Percentiles rank a stretch among this genome's conserved stretches.
phyloP scores from a whole-genome alignment of 2,329 filamentous ascomycete genomes.

The Endothia cerciana region DNA sequence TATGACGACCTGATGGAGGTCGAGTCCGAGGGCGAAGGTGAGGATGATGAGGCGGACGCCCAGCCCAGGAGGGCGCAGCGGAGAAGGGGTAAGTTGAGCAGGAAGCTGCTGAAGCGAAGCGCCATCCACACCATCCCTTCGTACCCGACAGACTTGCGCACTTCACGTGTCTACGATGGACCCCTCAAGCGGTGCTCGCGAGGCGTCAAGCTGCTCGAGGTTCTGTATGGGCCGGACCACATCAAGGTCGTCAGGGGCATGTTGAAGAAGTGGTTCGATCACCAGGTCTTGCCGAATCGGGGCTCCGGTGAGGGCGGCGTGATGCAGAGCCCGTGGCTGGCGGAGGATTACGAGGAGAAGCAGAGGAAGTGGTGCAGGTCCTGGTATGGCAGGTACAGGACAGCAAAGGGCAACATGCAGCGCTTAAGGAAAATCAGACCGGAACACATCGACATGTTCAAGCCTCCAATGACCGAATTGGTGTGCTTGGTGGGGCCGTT shows the following conservation, averaged over 20 bases:
- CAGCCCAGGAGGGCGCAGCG: not conserved
- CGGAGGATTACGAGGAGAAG: constrained; percentile 40
- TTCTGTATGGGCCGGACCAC: constrained; percentile 48
- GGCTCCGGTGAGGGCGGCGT: constrained; percentile 36
- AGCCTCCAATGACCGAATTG: constrained; percentile 31
- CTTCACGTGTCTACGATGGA: constrained; percentile 43
- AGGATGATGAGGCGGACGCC: constrained; percentile 1
- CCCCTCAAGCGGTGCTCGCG: constrained; percentile 42
- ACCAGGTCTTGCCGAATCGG: constrained; percentile 46
- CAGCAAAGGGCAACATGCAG: constrained; percentile 30
- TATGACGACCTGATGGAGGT: not conserved
- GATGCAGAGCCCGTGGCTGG: constrained; percentile 46
- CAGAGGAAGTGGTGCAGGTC: constrained; percentile 38
- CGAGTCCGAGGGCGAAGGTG: constrained; percentile 7
- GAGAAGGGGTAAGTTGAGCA: constrained; percentile 1
- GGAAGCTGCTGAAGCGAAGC: constrained; percentile 20
- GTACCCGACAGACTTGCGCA: constrained; percentile 37
- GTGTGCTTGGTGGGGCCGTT: constrained; percentile 36
- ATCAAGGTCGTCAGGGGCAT: constrained; percentile 43
- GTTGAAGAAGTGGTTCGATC: constrained; percentile 47
- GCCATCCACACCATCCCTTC: constrained; percentile 39
- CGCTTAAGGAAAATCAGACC: constrained; percentile 24
- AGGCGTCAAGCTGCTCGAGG: constrained; percentile 41
- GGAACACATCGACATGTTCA: constrained; percentile 28
- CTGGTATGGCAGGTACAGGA: constrained; percentile 36